phyloP scores from a whole-genome alignment of 352 stramenopile genomes.

The Phytopythium montanum region DNA sequence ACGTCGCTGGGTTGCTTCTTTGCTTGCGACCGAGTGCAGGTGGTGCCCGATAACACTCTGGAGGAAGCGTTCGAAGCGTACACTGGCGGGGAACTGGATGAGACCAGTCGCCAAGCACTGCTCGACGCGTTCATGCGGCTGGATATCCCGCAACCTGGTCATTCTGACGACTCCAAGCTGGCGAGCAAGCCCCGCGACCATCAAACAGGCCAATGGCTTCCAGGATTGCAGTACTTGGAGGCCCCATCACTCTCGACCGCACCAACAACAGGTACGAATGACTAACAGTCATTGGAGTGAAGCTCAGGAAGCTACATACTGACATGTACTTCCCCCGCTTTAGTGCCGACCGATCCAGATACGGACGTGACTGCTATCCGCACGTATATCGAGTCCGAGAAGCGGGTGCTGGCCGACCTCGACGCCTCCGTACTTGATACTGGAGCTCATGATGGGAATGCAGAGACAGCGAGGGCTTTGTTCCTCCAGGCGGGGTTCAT shows the following conservation, averaged over 20 bases:
- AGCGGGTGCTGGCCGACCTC: not conserved
- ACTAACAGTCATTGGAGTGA: too few species aligned
- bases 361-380: not conserved
- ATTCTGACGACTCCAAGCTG: not conserved
- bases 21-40: not conserved
- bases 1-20: not conserved
- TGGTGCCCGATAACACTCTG: constrained; percentile 4
- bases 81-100: constrained; percentile 17
- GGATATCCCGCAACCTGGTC: not conserved
- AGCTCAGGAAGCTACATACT: too few species aligned
- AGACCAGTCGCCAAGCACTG: constrained; percentile 5
- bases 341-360: not conserved
- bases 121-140: not conserved
- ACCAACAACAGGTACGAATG: not conserved
- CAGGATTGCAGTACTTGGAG: constrained; percentile 1
- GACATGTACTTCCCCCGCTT: not conserved
- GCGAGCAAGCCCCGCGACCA: not conserved
- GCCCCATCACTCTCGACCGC: not conserved
- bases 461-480: not conserved
- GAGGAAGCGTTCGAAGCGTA: constrained; percentile 24
- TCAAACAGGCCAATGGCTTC: not conserved
- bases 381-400: constrained; percentile 7
- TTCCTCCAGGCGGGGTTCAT: not conserved
- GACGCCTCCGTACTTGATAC: not conserved
- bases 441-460: not conserved